Evolutionary conservation across 495 filamentous ascomycete species (phyloP).

Genomic region (Bryoglossum gracile): DNA sequence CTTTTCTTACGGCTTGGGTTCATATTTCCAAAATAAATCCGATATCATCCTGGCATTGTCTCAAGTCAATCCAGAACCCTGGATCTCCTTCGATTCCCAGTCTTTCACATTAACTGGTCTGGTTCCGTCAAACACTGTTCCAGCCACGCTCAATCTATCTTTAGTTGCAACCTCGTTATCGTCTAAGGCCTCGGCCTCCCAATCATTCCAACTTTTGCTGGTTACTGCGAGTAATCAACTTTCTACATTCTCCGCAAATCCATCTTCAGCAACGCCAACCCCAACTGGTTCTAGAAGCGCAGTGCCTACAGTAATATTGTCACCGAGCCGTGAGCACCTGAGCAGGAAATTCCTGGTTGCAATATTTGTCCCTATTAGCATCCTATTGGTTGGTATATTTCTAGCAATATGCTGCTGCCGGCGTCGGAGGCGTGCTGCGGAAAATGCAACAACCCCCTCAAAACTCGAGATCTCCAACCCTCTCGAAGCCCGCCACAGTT

Average conservation of each 20-base stretch:
- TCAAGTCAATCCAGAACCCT: slow-evolving; percentile 45
- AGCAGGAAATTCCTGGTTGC: slow-evolving; percentile 5
- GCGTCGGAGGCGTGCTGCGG: slow-evolving; percentile 1
- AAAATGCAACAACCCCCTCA: not conserved
- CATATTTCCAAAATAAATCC: slow-evolving; percentile 42
- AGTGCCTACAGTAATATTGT: not conserved
- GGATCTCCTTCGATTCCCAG: slow-evolving; percentile 58
- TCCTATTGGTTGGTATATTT: slow-evolving; percentile 1
- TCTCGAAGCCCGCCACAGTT: not conserved
- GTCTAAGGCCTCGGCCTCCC: slow-evolving; percentile 34
- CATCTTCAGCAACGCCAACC: slow-evolving; percentile 6
- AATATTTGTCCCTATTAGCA: slow-evolving; percentile 9
- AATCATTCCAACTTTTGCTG: slow-evolving; percentile 46
- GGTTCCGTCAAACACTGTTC: slow-evolving; percentile 44
- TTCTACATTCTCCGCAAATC: slow-evolving; percentile 6
- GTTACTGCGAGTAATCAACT: slow-evolving; percentile 17
- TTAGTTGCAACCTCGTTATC: slow-evolving; percentile 43
- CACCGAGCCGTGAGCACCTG: not conserved
- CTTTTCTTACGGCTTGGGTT: slow-evolving; percentile 58
- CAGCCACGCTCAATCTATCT: slow-evolving; percentile 38
- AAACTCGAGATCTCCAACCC: slow-evolving; percentile 17
- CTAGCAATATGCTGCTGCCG: slow-evolving; percentile 6
- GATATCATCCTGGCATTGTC: slow-evolving; percentile 49
- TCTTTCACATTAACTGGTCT: slow-evolving; percentile 54
- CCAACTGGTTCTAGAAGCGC: slow-evolving; percentile 6